Percentiles rank a stretch among this genome's conserved stretches.
These are phyloP conservation scores for Smallanthus sonchifolius DNA, from an alignment of 129 eudicot species.

Conservation along the genomic window DNA sequence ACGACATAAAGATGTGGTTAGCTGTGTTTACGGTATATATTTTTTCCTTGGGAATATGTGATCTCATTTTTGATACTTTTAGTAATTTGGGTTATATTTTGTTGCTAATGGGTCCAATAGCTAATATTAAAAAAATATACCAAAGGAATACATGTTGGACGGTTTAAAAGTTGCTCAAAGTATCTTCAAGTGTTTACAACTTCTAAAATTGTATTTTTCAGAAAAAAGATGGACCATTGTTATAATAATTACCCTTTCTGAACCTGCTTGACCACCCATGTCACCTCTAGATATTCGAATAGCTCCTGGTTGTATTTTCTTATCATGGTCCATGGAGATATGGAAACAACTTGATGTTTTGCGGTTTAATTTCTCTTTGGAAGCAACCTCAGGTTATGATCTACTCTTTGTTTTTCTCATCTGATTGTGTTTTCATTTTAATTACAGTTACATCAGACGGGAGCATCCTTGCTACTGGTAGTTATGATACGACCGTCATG, in stretches of 20 bases:
- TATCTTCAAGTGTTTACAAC: background rate
- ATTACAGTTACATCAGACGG: conserved; percentile 89
- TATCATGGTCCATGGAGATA: background rate
- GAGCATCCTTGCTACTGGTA: conserved; percentile 91
- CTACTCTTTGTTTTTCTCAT: background rate
- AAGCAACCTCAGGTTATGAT: background rate
- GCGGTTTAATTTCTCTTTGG: background rate
- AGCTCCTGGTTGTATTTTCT: background rate
- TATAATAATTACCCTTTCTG: background rate
- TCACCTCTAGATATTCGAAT: background rate
- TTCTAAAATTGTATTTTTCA: background rate
- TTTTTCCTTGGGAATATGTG: background rate
- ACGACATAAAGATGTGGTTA: conserved; percentile 95
- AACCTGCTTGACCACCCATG: background rate
- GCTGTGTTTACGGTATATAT: conserved; percentile 80
- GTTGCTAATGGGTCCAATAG: background rate
- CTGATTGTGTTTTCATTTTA: conserved; percentile 2
- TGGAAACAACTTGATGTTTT: background rate
- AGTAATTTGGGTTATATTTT: background rate
- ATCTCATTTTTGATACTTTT: background rate
- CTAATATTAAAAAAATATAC: background rate
- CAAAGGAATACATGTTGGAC: background rate
- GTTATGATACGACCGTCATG: conserved; percentile 97
- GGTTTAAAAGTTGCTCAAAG: background rate
- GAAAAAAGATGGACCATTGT: background rate